Base-by-base conservation (phyloP, 495 filamentous ascomycete genomes). In the Beverwykella pulmonaria region DNA sequence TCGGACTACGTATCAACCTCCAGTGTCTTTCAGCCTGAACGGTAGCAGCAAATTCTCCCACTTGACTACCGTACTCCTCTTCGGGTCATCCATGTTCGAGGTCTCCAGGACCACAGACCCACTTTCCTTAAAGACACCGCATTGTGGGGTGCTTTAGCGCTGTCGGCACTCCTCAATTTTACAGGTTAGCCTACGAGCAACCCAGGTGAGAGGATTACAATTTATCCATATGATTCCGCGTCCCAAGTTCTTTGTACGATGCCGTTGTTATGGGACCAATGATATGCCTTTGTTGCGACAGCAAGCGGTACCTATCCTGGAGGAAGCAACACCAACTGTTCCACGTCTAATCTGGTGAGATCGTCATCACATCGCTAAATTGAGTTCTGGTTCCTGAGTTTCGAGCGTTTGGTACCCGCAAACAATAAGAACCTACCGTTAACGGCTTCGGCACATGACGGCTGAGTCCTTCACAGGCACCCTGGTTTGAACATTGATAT, bases 131-230 rank as follows among this genome's bases (percentile, higher is more conserved):
- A 47, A 23, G 10, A 54, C 29, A 17, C 23, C 25, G 39, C 23
- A 59, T 59, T 67, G 63, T 67, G 63, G 63, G 63, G 63, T 67
- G 32, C 46, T n/a, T 60, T 67, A 44, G 54, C 44, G 56, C 47
- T 46, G 17, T 61, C 60, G 48, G 48, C 48, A 41, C 32, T 50
- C 25, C 32, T 54, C 12, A 34, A 1, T 29, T 46, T 8, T 2
- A 26, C 20, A 25, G 27, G 12, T 32, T 34, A 14, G 32, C 20
- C 30, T 34, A 12, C 30, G 12, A 12, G 5, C 30, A 34, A 67
- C 22, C 63, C 63, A 47, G 63, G 56, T 61, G 46, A 41, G 47
- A 60, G 48, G 63, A 25, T n/a, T 29, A 29, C 23, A 12, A 56
- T 68, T 68, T 68, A 68, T 30, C 65, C 65, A 68, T 62, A 68